Conservation (phyloP, 306 rosid species). For the Calophaca sinica region DNA sequence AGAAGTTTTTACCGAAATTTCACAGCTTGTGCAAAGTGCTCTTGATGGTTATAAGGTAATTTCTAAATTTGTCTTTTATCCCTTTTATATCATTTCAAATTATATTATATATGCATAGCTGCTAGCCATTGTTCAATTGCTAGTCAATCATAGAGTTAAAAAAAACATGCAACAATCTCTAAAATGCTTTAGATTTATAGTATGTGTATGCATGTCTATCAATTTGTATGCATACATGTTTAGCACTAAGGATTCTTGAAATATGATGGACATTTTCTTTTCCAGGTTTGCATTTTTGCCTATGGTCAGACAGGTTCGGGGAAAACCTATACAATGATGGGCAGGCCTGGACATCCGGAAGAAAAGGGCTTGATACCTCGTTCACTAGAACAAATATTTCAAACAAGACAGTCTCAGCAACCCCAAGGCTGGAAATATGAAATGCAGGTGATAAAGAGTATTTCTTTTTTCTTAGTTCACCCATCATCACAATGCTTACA, state of each 20-base stretch:
- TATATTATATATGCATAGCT: constrained; percentile 12
- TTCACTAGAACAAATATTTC: constrained; percentile 89
- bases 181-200: neutral
- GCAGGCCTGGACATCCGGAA: constrained; percentile 77
- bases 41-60: constrained; percentile 98
- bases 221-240: constrained; percentile 6
- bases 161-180: neutral
- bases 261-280: constrained; percentile 44
- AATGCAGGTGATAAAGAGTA: constrained; percentile 78
- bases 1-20: constrained; percentile 86
- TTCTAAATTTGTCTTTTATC: constrained; percentile 25
- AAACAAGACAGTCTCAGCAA: constrained; percentile 77
- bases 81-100: constrained; percentile 33
- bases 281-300: constrained; percentile 97
- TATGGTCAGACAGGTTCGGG: constrained; percentile 99
- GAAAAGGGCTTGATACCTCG: constrained; percentile 95
- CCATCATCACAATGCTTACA: neutral
- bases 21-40: constrained; percentile 99
- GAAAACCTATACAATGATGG: constrained; percentile 99
- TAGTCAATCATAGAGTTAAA: neutral
- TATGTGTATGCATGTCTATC: neutral
- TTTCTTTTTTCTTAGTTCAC: constrained; percentile 5
- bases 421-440: constrained; percentile 97
- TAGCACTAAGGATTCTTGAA: constrained; percentile 19
- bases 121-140: neutral